Percentiles rank a stretch among this genome's conserved stretches.
phyloP scores from a whole-genome alignment of 345 rosid genomes.

The Kernera saxatilis region DNA sequence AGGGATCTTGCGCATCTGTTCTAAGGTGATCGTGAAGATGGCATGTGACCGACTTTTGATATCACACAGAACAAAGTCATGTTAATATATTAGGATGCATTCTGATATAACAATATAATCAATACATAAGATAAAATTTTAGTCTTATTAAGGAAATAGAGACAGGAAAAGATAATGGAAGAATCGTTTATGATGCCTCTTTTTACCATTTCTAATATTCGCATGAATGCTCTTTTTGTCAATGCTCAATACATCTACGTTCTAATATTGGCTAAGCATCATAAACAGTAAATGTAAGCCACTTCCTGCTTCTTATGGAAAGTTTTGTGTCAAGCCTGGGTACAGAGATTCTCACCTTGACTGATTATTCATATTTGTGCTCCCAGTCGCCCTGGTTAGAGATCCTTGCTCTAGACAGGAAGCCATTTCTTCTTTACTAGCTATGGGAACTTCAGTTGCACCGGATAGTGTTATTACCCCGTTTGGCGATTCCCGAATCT shows the following conservation, averaged over 20 bases:
- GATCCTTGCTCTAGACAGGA: slow-evolving; percentile 82
- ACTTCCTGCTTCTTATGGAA: not conserved
- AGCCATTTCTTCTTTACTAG: slow-evolving; percentile 68
- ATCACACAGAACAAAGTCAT: slow-evolving; percentile 33
- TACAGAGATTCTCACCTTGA: slow-evolving; percentile 50
- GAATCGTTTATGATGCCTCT: not conserved
- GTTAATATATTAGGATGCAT: slow-evolving; percentile 25
- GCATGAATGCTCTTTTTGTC: not conserved
- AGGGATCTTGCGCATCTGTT: slow-evolving; percentile 58
- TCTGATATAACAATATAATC: not conserved
- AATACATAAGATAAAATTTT: not conserved
- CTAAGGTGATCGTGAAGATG: slow-evolving; percentile 85
- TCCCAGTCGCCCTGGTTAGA: slow-evolving; percentile 69
- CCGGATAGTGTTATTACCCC: slow-evolving; percentile 81
- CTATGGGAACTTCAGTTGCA: slow-evolving; percentile 58
- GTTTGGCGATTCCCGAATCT: slow-evolving; percentile 74
- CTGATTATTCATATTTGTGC: slow-evolving; percentile 81
- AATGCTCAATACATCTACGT: not conserved
- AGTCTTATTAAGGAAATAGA: not conserved
- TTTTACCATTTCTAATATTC: not conserved
- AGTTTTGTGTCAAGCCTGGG: not conserved
- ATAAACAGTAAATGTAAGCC: not conserved
- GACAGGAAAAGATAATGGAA: not conserved
- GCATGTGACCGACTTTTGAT: slow-evolving; percentile 81
- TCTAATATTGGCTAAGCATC: not conserved